phyloP scores from a whole-genome alignment of 768 basidiomycete genomes.

The Rhodosporidiobolus odoratus region DNA sequence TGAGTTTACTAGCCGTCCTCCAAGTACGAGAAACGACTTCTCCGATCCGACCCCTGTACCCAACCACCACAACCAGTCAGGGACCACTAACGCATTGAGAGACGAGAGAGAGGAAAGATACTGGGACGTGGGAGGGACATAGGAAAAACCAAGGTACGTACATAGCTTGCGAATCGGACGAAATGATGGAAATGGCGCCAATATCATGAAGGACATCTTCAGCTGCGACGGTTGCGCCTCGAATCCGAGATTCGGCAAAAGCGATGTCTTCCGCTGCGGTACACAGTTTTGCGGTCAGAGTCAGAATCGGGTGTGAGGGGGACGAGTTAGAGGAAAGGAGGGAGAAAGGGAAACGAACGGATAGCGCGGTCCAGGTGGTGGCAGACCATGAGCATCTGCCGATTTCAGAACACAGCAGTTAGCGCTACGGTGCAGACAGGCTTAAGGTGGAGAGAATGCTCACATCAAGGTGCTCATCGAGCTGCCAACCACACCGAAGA shows the following conservation, averaged over 20 bases:
- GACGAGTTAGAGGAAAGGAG: background rate
- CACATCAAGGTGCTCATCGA: conserved; percentile 96
- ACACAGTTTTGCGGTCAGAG: background rate
- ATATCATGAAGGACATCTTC: conserved; percentile 64
- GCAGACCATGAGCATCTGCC: conserved; percentile 98
- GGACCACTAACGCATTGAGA: background rate
- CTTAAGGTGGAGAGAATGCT: conserved; percentile 44
- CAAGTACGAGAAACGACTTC: conserved; percentile 90
- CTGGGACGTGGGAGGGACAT: background rate
- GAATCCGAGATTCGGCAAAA: conserved; percentile 94
- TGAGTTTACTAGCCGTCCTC: conserved; percentile 96
- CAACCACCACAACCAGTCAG: background rate
- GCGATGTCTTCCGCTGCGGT: conserved; percentile 83
- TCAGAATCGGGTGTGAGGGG: background rate
- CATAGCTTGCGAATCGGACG: conserved; percentile 96
- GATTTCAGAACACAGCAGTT: background rate
- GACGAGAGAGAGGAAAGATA: background rate
- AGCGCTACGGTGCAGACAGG: background rate
- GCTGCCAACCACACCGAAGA: no score
- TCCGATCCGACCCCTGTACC: conserved; percentile 63
- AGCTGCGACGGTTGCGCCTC: conserved; percentile 92
- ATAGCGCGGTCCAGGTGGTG: conserved; percentile 77
- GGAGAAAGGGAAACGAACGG: background rate
- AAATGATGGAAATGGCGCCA: conserved; percentile 95
- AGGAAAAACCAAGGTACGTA: conserved; percentile 43